Percentiles rank a stretch among this genome's conserved stretches.
Conservation (phyloP, 2,329 filamentous ascomycete genomes). For the Ceratocystiopsis brevicomis region DNA sequence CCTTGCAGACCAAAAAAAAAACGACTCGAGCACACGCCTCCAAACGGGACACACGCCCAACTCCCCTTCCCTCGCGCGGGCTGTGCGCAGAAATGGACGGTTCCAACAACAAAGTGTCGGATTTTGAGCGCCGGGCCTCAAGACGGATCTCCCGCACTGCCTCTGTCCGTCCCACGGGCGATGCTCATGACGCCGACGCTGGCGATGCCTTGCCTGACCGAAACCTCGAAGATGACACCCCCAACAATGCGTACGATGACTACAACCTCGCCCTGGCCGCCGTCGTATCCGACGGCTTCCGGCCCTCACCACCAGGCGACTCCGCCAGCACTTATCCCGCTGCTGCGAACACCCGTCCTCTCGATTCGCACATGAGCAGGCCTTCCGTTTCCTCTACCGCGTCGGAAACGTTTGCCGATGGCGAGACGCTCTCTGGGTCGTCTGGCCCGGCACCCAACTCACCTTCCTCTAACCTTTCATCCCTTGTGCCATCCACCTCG, state of each 20-base stretch:
- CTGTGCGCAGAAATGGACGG: slow-evolving; percentile 6
- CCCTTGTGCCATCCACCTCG: too few species aligned
- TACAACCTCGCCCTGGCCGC: slow-evolving; percentile 3
- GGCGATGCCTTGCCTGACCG: neutral
- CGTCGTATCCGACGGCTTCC: slow-evolving; percentile 8
- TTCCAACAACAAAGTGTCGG: slow-evolving; percentile 6
- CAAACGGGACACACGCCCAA: too few species aligned
- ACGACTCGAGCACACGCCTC: too few species aligned
- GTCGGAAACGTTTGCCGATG: too few species aligned
- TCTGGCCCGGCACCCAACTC: too few species aligned
- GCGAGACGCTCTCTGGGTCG: too few species aligned
- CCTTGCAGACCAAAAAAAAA: too few species aligned
- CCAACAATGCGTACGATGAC: neutral
- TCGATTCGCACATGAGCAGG: too few species aligned
- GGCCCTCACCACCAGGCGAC: neutral
- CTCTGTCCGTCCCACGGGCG: slow-evolving; percentile 2
- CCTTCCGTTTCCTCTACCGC: too few species aligned
- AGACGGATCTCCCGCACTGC: slow-evolving; percentile 5
- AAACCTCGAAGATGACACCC: too few species aligned
- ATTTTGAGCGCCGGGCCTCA: slow-evolving; percentile 9
- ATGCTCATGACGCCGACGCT: neutral
- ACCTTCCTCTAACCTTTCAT: too few species aligned
- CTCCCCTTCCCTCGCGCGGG: too few species aligned
- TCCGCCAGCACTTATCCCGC: neutral
- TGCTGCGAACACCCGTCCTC: neutral